These are phyloP conservation scores for Hyaloperonospora brassicae DNA, from an alignment of 352 stramenopile species.

Conservation along the genomic window DNA sequence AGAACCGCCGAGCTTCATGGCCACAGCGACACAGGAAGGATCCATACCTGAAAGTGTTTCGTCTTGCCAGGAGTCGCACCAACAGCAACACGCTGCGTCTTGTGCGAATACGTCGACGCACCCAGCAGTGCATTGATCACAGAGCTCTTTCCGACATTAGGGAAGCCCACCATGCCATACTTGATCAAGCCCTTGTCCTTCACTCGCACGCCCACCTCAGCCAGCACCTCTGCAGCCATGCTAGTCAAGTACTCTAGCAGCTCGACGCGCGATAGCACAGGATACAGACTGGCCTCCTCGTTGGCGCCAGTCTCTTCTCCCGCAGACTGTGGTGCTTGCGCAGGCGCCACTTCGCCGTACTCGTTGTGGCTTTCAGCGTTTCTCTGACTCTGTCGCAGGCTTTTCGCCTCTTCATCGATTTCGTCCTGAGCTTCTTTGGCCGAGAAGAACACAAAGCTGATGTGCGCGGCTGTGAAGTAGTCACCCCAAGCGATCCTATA, in stretches of 20 bases:
- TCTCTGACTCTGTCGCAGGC: conserved; percentile 37
- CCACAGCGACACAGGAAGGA: not conserved
- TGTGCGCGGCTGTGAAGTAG: conserved; percentile 89
- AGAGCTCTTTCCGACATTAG: conserved; percentile 99
- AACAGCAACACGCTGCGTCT: conserved; percentile 93
- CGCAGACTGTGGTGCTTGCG: conserved; percentile 5
- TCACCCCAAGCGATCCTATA: conserved; percentile 85
- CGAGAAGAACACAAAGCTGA: conserved; percentile 97
- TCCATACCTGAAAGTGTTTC: conserved; percentile 96
- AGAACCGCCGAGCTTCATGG: conserved; percentile 1
- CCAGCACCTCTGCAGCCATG: conserved; percentile 48
- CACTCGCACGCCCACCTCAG: conserved; percentile 50
- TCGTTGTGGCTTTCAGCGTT: conserved; percentile 30
- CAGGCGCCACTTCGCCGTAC: conserved; percentile 28
- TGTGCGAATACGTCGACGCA: conserved; percentile 92
- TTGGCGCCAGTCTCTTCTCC: not conserved
- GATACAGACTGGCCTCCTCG: conserved; percentile 30
- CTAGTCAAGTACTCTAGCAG: conserved; percentile 62
- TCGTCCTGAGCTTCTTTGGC: conserved; percentile 91
- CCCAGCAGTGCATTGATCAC: conserved; percentile 99
- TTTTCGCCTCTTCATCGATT: conserved; percentile 77
- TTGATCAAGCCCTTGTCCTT: conserved; percentile 84
- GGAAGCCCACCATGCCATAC: conserved; percentile 99
- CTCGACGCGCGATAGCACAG: conserved; percentile 63
- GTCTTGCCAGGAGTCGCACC: conserved; percentile 98